Percentiles rank a stretch among this genome's conserved stretches.
These are phyloP conservation scores for Candida ipomoeae DNA, from an alignment of 805 yeast species.

Conservation along the genomic window DNA sequence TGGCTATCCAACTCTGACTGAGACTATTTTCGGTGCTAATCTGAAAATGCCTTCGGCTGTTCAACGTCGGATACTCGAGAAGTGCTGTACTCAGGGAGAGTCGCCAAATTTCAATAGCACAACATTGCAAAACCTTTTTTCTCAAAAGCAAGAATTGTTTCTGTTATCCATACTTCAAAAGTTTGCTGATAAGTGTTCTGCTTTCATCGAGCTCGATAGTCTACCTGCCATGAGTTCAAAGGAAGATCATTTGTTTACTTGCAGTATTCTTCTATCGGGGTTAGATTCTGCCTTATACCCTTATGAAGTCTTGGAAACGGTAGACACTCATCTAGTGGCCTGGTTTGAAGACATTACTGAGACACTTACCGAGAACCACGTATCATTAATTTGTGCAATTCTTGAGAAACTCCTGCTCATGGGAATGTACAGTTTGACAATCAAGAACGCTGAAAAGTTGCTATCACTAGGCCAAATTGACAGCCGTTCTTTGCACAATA, in stretches of 20 bases:
- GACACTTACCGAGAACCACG: background rate
- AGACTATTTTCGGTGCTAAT: background rate
- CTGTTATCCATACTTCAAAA: background rate
- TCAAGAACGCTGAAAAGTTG: background rate
- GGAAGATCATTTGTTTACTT: background rate
- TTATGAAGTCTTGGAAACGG: background rate
- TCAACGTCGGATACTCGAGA: background rate
- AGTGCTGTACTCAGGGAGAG: background rate
- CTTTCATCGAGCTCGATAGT: conserved; percentile 3
- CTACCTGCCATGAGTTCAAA: background rate
- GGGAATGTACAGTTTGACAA: conserved; percentile 7
- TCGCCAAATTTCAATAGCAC: background rate
- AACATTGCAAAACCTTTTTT: background rate
- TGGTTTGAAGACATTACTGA: conserved; percentile 3
- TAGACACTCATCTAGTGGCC: background rate
- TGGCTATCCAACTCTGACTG: background rate
- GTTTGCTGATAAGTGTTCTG: background rate
- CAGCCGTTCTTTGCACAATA: background rate
- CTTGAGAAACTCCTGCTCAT: conserved; percentile 1
- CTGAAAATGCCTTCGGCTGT: background rate
- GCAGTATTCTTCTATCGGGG: background rate
- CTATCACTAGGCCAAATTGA: background rate
- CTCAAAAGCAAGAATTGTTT: background rate
- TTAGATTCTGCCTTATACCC: background rate
- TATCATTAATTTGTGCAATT: conserved; percentile 2